Evolutionary conservation across 2,329 filamentous ascomycete species (phyloP), one percentile per base, ranked within the genome.

Genomic region (Immersiporthe knoxdaviesiana): DNA sequence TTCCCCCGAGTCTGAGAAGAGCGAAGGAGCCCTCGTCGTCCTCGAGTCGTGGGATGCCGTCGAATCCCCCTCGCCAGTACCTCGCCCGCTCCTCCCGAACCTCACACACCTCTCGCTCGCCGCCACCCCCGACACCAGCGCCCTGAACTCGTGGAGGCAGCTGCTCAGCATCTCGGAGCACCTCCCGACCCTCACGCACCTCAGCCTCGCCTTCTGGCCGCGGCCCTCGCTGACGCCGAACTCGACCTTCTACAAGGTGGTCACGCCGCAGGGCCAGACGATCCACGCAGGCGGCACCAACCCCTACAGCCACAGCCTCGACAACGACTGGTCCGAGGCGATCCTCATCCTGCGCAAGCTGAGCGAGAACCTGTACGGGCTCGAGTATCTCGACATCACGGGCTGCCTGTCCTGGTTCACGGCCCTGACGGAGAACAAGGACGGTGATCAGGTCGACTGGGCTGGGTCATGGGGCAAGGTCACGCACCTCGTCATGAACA

Each of bases 191-290:
- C 77, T 90, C 52, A 90, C 88, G 1, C 87, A 90, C 73, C 79
- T 90, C 54, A 88, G 84, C 72, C 81, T 90, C 8, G 87, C 87
- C 21, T 86, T 85, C 75, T 90, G 88, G 88, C 88, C 88, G 1
- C 82, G 84, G 63, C 88, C 88, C 1, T 83, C 82, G 21, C 77
- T 88, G n/a, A 87, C 86, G 1, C 85, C 85, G 11, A 84, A 85
- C 72, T 83, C 87, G 8, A 83, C 81, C 68, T 79, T 79, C 35
- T 78, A 85, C 0, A 82, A 83, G 1, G 77, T 89, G 2, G 77
- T 81, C 1, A 82, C 83, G 5, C 79, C 80, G 5, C 77, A 81
- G 41, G 85, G 81, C 37, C 78, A 74, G 39, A 77, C 75, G 18
- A 76, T 88, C 12, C 83, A 84, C 50, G 89, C 88, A 71, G 82